Evolutionary conservation across 129 eudicot species (phyloP).

Genomic region (Flaveria robusta): DNA sequence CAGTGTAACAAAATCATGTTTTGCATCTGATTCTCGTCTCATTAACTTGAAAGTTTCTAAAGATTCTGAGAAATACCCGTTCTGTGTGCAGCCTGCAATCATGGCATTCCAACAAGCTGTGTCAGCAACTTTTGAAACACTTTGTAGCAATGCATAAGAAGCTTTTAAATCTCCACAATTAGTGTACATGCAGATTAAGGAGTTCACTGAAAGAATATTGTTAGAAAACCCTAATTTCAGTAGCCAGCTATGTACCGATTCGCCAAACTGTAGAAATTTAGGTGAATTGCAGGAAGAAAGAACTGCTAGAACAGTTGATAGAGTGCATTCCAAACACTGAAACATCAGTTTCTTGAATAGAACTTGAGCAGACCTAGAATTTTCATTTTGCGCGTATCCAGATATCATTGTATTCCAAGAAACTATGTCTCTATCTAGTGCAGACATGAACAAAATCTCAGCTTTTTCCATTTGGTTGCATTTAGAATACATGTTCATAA

Average conservation of each 20-base stretch:
- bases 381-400: conserved; percentile 60
- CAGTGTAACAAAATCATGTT: conserved; percentile 51
- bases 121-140: conserved; percentile 37
- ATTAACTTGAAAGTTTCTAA: conserved; percentile 48
- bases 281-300: conserved; percentile 58
- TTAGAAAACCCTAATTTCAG: conserved; percentile 53
- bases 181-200: conserved; percentile 65
- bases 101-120: conserved; percentile 62
- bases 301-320: conserved; percentile 55
- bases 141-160: conserved; percentile 41
- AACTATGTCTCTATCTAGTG: conserved; percentile 50
- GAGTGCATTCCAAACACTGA: conserved; percentile 35
- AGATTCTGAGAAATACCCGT: conserved; percentile 51
- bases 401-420: conserved; percentile 70
- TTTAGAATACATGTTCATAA: conserved; percentile 64
- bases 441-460: conserved; percentile 36
- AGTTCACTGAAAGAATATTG: conserved; percentile 45
- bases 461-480: conserved; percentile 43
- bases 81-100: conserved; percentile 60
- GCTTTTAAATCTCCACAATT: conserved; percentile 51
- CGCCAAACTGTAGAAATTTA: conserved; percentile 49
- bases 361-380: conserved; percentile 43
- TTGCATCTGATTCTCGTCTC: conserved; percentile 44
- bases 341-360: conserved; percentile 48
- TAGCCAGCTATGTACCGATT: conserved; percentile 56